Base-by-base conservation (phyloP, 2,329 filamentous ascomycete species). In the Microcyclospora tardicrescens region DNA sequence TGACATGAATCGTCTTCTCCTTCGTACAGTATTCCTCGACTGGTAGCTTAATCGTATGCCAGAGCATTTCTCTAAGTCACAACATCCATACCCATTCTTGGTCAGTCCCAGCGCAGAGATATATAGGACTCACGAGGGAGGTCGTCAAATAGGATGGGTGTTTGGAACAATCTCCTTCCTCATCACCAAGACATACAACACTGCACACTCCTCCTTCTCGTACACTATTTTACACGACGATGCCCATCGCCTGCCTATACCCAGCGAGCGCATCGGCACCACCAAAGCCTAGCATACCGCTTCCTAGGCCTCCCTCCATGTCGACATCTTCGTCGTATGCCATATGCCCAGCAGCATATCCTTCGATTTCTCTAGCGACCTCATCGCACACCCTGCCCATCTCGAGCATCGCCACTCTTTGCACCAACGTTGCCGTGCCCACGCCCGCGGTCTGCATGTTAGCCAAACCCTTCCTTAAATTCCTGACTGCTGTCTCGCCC, bases 391-490 rank as follows among this genome's bases (percentile, higher is more conserved):
- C 70, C 38, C 76, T 75, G 34, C 80, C 81, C 72, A 94, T 93
- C 54, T 93, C 85, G 46, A 80, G 78, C 38, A 89, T 71, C 0
- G 85, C 84, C 32, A 87, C 84, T 38, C 75, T 61, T 41, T 71
- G 67, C 38, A 66, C 63, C 6, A 75, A 60, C 11, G 69, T 59
- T 39, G 61, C 61, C 37, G 61, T 61, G 37, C 62, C 64, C 15
- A 65, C 46, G 12, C 63, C 60, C 13, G 54, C 54, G 19, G 62
- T 59, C 31, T 66, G 61, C 27, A 62, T 65, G 10, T 52, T 56
- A 16, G 52, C 50, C 34, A 62, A 51, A n/a, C 63, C 52, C 39
- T 55, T 55, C 16, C 47, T 45, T 19, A 68, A 45, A 6, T 46
- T 35, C 34, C 48, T 43, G 38, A 50, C 42, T 14, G 47, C 33